phyloP scores from a whole-genome alignment of 2,329 filamentous ascomycete genomes.

The Sclerotinia subarctica region DNA sequence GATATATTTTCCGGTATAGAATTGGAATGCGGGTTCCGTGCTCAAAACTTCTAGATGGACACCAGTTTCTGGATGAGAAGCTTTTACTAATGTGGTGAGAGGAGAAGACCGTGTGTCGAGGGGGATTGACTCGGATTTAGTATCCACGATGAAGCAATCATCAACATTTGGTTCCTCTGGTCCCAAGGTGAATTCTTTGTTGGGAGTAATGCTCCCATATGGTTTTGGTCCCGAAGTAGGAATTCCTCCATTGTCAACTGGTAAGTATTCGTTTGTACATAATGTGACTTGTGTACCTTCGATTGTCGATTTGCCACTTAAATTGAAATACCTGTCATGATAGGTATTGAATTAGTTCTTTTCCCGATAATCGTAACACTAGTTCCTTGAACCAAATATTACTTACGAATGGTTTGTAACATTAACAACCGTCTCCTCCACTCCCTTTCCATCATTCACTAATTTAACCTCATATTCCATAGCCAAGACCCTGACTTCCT shows the following conservation, averaged over 20 bases:
- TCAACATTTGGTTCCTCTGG: constrained; percentile 69
- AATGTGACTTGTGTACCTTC: constrained; percentile 60
- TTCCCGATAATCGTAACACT: neutral
- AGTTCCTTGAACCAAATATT: neutral
- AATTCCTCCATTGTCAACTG: constrained; percentile 69
- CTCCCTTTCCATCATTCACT: constrained; percentile 52
- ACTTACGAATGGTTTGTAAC: constrained; percentile 90
- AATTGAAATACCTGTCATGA: constrained; percentile 58
- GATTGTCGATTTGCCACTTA: constrained; percentile 54
- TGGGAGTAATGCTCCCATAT: constrained; percentile 61
- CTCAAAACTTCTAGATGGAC: constrained; percentile 83
- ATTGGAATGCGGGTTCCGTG: constrained; percentile 95
- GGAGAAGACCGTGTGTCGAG: constrained; percentile 53
- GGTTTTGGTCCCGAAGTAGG: constrained; percentile 63
- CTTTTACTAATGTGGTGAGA: constrained; percentile 64
- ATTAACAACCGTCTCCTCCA: constrained; percentile 87
- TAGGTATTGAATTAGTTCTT: neutral
- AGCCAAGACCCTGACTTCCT: constrained; percentile 67
- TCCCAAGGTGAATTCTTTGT: constrained; percentile 70
- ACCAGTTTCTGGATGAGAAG: constrained; percentile 69
- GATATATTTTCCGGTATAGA: constrained; percentile 88
- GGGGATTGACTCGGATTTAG: constrained; percentile 41
- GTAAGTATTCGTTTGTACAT: constrained; percentile 63
- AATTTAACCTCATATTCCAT: constrained; percentile 90
- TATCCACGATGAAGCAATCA: constrained; percentile 76